Percentiles rank a stretch among this genome's conserved stretches.
phyloP scores from a whole-genome alignment of 331 rosid species.

The Pyrus hybrid region DNA sequence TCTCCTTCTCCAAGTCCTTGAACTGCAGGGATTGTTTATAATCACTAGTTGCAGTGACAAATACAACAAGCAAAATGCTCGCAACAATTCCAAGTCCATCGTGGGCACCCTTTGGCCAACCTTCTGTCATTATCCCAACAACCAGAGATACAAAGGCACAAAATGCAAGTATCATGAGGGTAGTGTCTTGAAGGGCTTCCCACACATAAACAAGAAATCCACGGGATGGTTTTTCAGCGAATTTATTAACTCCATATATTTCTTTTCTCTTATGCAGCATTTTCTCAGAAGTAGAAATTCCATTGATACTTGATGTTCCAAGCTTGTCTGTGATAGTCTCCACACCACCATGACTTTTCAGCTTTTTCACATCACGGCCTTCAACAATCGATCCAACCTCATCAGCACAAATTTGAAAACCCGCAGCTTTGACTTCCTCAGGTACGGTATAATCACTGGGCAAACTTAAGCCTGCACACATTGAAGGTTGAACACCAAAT shows the following conservation, averaged over 20 bases:
- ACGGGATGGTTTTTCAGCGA: conserved; percentile 63
- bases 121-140: conserved; percentile 79
- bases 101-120: conserved; percentile 99
- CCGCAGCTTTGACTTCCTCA: conserved; percentile 76
- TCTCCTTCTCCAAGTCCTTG: conserved; percentile 93
- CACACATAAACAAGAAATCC: conserved; percentile 82
- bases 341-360: conserved; percentile 61
- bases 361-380: conserved; percentile 82
- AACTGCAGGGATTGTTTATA: conserved; percentile 92
- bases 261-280: conserved; percentile 55
- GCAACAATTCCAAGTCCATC: conserved; percentile 99
- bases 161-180: conserved; percentile 82
- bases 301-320: conserved; percentile 39
- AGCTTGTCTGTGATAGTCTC: conserved; percentile 62
- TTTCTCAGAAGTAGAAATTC: conserved; percentile 65
- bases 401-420: conserved; percentile 80
- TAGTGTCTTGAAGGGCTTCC: conserved; percentile 99
- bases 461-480: conserved; percentile 54
- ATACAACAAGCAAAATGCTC: conserved; percentile 90
- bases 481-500: not conserved
- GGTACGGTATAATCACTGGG: conserved; percentile 67
- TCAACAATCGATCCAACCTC: conserved; percentile 78
- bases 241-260: conserved; percentile 75
- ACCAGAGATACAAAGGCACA: conserved; percentile 79
- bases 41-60: conserved; percentile 94